These are phyloP conservation scores for Lasiodiplodia theobromae DNA, from an alignment of 2,329 filamentous ascomycete genomes.

Conservation along the genomic window DNA sequence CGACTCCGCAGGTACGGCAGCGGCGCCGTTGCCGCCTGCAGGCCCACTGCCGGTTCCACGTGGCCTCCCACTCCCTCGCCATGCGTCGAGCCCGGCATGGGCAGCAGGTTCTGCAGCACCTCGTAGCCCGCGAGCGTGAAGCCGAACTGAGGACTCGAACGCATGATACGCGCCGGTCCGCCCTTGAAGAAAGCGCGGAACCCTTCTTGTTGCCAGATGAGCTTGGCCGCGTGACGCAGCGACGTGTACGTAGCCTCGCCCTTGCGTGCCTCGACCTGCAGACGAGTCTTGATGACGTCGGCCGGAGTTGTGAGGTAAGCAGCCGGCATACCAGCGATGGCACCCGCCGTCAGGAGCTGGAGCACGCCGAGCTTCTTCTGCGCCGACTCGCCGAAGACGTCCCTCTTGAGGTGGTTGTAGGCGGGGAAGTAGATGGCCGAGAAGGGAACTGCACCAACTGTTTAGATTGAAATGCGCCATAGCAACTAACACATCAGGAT, in stretches of 20 bases:
- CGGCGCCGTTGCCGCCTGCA: conserved; percentile 69
- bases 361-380: conserved; percentile 88
- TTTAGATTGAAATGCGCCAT: conserved; percentile 2
- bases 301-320: conserved; percentile 93
- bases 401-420: conserved; percentile 92
- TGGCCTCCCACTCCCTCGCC: conserved; percentile 62
- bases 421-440: conserved; percentile 99
- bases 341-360: conserved; percentile 91
- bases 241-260: conserved; percentile 89
- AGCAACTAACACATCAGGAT: not conserved
- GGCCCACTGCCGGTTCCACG: conserved; percentile 67
- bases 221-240: conserved; percentile 82
- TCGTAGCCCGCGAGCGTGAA: conserved; percentile 98
- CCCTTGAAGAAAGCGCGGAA: conserved; percentile 99
- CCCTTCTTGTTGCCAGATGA: conserved; percentile 88
- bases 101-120: conserved; percentile 80
- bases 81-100: conserved; percentile 70
- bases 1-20: conserved; percentile 75
- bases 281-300: conserved; percentile 98
- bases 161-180: conserved; percentile 90
- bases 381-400: conserved; percentile 87
- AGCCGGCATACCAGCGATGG: conserved; percentile 70
- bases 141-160: conserved; percentile 95
- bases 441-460: conserved; percentile 72
- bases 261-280: conserved; percentile 97